Conservation (phyloP, 805 yeast species). For the Zygoascus flipseniorum region DNA sequence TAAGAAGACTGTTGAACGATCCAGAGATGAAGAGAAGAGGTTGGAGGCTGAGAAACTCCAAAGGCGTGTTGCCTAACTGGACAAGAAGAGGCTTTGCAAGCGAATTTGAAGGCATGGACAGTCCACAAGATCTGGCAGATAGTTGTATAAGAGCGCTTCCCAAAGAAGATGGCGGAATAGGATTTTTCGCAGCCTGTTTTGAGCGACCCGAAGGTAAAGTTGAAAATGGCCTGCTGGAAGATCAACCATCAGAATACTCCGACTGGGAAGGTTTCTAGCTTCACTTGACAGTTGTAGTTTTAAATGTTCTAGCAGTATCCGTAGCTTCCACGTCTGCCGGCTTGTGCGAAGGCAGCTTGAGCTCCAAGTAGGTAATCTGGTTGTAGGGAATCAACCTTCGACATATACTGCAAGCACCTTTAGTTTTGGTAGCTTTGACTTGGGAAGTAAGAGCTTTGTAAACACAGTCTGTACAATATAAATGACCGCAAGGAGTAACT, state of each 20-base stretch:
- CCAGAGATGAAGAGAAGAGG: conserved; percentile 54
- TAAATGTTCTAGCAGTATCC: background rate
- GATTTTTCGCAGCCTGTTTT: conserved; percentile 93
- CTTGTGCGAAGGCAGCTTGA: conserved; percentile 10
- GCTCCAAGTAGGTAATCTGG: conserved; percentile 21
- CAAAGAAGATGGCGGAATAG: conserved; percentile 94
- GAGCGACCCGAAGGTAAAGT: conserved; percentile 34
- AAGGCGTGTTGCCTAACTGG: conserved; percentile 75
- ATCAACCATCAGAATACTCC: background rate
- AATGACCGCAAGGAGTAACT: conserved; percentile 31
- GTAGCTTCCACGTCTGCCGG: background rate
- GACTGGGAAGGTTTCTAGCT: conserved; percentile 1
- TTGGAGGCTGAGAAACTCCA: conserved; percentile 60
- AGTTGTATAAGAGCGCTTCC: conserved; percentile 85
- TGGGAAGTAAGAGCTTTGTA: conserved; percentile 25
- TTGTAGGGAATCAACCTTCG: conserved; percentile 24
- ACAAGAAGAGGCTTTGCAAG: conserved; percentile 68
- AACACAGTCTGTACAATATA: conserved; percentile 30
- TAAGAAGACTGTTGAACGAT: conserved; percentile 64
- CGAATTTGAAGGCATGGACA: conserved; percentile 40
- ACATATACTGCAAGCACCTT: conserved; percentile 30
- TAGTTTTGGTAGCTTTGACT: conserved; percentile 16
- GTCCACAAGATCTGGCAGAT: conserved; percentile 54
- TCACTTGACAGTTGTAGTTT: background rate
- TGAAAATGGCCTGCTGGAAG: background rate